These are phyloP conservation scores for Geotrichum klebahnii DNA, from an alignment of 1,139 yeast genomes.

Conservation along the genomic window DNA sequence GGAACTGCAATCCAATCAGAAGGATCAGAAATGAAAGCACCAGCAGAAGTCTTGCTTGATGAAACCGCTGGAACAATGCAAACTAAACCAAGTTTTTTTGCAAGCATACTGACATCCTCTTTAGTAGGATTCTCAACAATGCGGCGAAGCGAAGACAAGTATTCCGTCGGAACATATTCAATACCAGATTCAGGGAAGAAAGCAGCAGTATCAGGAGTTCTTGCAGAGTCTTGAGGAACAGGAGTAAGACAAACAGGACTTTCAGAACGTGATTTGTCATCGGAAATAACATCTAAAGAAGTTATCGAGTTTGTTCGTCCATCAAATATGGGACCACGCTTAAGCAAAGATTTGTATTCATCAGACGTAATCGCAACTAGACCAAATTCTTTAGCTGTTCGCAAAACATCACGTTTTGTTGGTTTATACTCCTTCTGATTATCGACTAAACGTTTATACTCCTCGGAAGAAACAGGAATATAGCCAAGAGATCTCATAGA, in stretches of 20 bases:
- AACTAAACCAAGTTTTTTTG: constrained; percentile 32
- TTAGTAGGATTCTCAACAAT: constrained; percentile 38
- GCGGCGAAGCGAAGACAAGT: constrained; percentile 35
- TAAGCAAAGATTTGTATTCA: constrained; percentile 37
- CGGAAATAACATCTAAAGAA: constrained; percentile 1
- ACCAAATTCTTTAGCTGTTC: constrained; percentile 42
- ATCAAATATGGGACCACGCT: constrained; percentile 17
- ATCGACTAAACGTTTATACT: constrained; percentile 38
- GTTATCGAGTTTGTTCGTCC: constrained; percentile 9
- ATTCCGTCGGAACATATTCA: constrained; percentile 38
- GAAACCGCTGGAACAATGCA: constrained; percentile 13
- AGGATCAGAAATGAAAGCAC: constrained; percentile 9
- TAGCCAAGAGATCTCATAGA: constrained; percentile 38
- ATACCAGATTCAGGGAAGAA: constrained; percentile 22
- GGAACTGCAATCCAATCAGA: constrained; percentile 47
- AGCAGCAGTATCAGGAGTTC: background rate
- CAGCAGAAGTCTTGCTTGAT: constrained; percentile 1
- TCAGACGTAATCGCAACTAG: constrained; percentile 40
- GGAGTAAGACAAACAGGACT: constrained; percentile 13
- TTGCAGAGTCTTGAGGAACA: constrained; percentile 5
- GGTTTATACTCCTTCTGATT: constrained; percentile 39
- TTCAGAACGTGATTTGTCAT: constrained; percentile 11
- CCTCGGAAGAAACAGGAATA: constrained; percentile 39
- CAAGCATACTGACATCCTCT: constrained; percentile 35
- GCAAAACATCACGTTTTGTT: constrained; percentile 38